Conservation (phyloP, 495 filamentous ascomycete species). For the Penicillium angulare region DNA sequence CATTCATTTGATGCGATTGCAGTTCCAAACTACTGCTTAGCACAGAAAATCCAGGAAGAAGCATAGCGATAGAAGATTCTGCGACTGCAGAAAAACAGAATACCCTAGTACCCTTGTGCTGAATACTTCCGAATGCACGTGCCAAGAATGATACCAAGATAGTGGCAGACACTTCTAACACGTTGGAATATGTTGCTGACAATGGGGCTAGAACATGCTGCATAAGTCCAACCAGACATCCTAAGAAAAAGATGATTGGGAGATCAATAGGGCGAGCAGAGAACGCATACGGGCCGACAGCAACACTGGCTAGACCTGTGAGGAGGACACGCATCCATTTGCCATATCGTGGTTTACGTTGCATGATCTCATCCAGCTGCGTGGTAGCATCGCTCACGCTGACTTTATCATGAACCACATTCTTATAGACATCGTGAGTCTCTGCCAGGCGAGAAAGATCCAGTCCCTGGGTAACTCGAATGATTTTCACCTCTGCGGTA, state of each 20-base stretch:
- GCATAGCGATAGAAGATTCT: constrained; percentile 84
- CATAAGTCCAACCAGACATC: constrained; percentile 75
- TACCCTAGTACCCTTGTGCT: constrained; percentile 35
- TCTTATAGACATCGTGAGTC: constrained; percentile 84
- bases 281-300: constrained; percentile 82
- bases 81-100: constrained; percentile 91
- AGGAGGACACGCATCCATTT: constrained; percentile 67
- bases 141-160: constrained; percentile 81
- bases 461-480: constrained; percentile 69
- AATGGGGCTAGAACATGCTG: constrained; percentile 73
- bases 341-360: constrained; percentile 53
- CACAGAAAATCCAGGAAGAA: constrained; percentile 82
- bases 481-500: constrained; percentile 86
- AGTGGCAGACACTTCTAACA: constrained; percentile 83
- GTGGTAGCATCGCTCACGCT: constrained; percentile 74
- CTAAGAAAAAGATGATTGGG: constrained; percentile 79
- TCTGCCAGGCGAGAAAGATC: constrained; percentile 81
- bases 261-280: constrained; percentile 79
- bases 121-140: constrained; percentile 77
- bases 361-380: constrained; percentile 59
- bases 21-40: constrained; percentile 79
- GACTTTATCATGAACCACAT: constrained; percentile 82
- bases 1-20: constrained; percentile 78
- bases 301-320: constrained; percentile 78
- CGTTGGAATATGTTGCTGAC: constrained; percentile 75